Base-by-base conservation (phyloP, 2,329 filamentous ascomycete species). In the Xylogone sp. region DNA sequence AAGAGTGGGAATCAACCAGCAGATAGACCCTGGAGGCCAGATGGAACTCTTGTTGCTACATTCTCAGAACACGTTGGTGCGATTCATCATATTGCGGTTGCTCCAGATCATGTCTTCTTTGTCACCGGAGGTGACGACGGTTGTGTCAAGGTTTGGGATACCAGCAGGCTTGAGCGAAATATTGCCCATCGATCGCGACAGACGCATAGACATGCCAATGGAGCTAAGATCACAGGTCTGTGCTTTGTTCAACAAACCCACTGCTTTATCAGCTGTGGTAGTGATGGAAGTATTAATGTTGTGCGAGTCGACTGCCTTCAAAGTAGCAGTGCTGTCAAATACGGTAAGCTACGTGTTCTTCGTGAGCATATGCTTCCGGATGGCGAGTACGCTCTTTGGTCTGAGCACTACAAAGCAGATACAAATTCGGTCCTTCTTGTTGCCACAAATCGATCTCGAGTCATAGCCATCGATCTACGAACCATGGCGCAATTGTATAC, bases 211-310 rank as follows among this genome's bases (percentile, higher is more conserved):
- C 89, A 97, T 61, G 80, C 79, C 0, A 71, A 81, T 1, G 87
- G 85, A 1, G 80, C 85, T 0, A 87, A 83, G 53, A 87, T 97
- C 2, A 84, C 90, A 24, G 86, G 89, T 13, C 69, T 99, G 20
- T 92, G 90, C 60, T 97, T 99, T 65, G 83, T 99, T 39, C 92
- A 97, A 64, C 88, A 91, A 59, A 96, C 92, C 0, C 91, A 97
- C 67, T 92, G 89, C 20, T 97, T 99, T 65, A 79, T 96, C 55
- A 96, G 89, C 64, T 94, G 90, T 48, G 92, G 89, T 4, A 90
- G 82, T 45, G 92, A 99, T 67, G 94, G 94, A 20, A 93, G 86
- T 60, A 85, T 99, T 9, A 87, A 96, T 64, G 88, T 95, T 2
- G 87, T 97, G 54, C 90, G 90, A 29, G 65, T 68, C 27, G 83